A percentile compares a stretch with the other conserved stretches of the same genome.
Conservation (phyloP, 2,329 filamentous ascomycete species). For the Pestalotiopsis fici region DNA sequence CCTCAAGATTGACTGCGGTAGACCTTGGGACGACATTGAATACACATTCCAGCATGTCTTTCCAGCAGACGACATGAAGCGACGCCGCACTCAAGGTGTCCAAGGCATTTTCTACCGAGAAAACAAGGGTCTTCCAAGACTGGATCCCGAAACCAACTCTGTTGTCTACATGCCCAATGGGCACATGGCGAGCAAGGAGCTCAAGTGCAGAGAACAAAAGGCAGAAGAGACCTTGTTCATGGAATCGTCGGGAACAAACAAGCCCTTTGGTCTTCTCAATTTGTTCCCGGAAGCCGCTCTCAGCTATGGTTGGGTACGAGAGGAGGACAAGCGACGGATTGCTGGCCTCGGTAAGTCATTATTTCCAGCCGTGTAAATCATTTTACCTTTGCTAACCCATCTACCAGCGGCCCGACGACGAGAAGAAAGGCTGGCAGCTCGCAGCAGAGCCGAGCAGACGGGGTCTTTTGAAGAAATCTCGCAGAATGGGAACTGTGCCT, state of each 20-base stretch:
- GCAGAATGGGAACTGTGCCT: conserved; percentile 20
- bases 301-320: conserved; percentile 44
- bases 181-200: conserved; percentile 17
- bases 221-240: conserved; percentile 13
- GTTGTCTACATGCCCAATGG: conserved; percentile 26
- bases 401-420: conserved; percentile 18
- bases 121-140: conserved; percentile 24
- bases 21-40: conserved; percentile 22
- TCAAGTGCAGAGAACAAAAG: conserved; percentile 25
- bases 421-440: conserved; percentile 16
- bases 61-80: conserved; percentile 16
- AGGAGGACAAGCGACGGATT: conserved; percentile 37
- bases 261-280: conserved; percentile 25
- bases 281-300: conserved; percentile 50
- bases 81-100: conserved; percentile 24
- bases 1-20: conserved; percentile 22
- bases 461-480: conserved; percentile 17
- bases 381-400: neutral
- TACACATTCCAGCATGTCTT: conserved; percentile 20
- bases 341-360: conserved; percentile 40
- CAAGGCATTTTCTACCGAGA: conserved; percentile 31
- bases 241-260: conserved; percentile 3
- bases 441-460: conserved; percentile 14
- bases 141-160: conserved; percentile 16
- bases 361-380: neutral